Conservation (phyloP, 164 flowering plant genomes). For the Chimonanthus salicifolius region DNA sequence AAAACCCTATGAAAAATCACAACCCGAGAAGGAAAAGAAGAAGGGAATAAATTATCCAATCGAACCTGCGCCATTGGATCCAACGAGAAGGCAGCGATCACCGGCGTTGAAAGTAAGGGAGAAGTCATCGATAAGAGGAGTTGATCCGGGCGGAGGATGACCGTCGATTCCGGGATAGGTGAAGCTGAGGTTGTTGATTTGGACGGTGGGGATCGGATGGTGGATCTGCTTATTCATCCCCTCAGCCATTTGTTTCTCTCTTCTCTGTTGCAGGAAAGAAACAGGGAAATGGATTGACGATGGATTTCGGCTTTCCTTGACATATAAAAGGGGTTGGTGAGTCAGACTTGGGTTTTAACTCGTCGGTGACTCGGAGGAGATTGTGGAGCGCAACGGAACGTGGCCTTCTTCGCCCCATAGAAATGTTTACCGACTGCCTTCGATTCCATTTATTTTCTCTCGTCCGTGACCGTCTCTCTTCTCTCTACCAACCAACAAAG, state of each 20-base stretch:
- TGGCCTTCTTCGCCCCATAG: background rate
- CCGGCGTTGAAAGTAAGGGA: constrained; percentile 59
- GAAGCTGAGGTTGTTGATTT: constrained; percentile 68
- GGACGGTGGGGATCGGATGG: constrained; percentile 23
- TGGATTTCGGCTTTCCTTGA: too few relatives aligned
- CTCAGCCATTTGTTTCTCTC: constrained; percentile 6
- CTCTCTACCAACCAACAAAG: too few relatives aligned
- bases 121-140: constrained; percentile 68
- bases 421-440: too few relatives aligned
- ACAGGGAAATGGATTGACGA: background rate
- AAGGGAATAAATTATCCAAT: background rate
- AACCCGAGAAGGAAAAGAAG: background rate
- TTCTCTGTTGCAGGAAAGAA: background rate
- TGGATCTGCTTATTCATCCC: background rate
- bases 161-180: constrained; percentile 97
- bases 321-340: background rate
- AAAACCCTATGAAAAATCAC: background rate
- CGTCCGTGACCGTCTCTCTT: too few relatives aligned
- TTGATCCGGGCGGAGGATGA: constrained; percentile 84
- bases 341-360: background rate
- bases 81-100: constrained; percentile 88
- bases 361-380: background rate
- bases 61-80: constrained; percentile 95
- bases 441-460: too few relatives aligned
- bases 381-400: background rate